These are phyloP conservation scores for Psidium guajava DNA, from an alignment of 345 rosid species.

Conservation along the genomic window DNA sequence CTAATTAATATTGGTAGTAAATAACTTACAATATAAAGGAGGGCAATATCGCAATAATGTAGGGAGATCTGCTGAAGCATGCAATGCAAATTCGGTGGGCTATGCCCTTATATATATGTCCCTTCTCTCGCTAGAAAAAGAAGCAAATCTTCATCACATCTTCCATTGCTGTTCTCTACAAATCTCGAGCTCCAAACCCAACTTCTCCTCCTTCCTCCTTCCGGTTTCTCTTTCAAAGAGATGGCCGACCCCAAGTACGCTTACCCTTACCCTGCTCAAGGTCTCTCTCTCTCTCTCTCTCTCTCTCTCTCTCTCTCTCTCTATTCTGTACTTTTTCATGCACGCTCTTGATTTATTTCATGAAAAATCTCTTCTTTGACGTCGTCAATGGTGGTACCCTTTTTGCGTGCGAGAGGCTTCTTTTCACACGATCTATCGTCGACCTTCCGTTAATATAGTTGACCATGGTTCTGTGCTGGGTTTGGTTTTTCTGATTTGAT, in stretches of 20 bases:
- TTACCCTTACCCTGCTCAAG: constrained; percentile 47
- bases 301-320: background rate
- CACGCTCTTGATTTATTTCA: background rate
- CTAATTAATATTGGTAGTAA: background rate
- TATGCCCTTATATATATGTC: background rate
- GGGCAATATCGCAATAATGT: background rate
- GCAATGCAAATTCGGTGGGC: background rate
- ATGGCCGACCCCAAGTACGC: constrained; percentile 46
- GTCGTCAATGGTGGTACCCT: background rate
- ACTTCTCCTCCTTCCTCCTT: background rate
- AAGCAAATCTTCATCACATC: background rate
- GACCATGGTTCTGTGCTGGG: too few relatives aligned
- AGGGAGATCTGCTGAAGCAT: background rate
- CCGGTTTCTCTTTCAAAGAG: background rate
- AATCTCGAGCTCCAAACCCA: background rate
- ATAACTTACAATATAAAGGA: background rate
- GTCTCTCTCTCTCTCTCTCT: constrained; percentile 1
- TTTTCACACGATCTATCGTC: background rate
- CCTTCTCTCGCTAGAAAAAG: background rate
- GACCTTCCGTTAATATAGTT: background rate
- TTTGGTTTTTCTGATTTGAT: background rate
- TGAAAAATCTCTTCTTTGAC: background rate
- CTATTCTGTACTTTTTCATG: background rate
- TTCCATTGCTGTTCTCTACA: background rate
- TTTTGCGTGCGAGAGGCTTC: background rate